A percentile compares a stretch with the other conserved stretches of the same genome.
Evolutionary conservation across 2,329 filamentous ascomycete genomes (phyloP).

Genomic region (Fusarium armeniacum): DNA sequence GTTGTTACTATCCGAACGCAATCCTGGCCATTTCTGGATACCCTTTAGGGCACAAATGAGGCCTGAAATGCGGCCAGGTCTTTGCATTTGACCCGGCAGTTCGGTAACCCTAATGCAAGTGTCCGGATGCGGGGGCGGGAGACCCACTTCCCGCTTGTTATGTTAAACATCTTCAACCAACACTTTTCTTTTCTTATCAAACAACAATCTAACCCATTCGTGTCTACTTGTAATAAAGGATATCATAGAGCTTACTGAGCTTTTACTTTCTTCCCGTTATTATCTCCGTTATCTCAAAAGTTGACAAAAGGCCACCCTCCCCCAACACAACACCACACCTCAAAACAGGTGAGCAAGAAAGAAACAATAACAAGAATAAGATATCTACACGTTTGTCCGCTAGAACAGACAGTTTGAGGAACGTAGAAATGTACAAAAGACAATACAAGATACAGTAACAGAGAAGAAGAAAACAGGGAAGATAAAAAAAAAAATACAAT

Average conservation of each 20-base stretch:
- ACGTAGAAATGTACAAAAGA: background rate
- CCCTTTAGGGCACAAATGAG: constrained; percentile 23
- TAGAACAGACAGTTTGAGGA: background rate
- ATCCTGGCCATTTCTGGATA: constrained; percentile 14
- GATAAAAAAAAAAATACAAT: background rate
- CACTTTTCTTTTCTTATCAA: background rate
- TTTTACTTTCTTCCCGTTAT: background rate
- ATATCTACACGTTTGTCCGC: background rate
- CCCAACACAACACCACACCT: background rate
- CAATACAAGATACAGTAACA: background rate
- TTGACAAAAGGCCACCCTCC: constrained; percentile 12
- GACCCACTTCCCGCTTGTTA: constrained; percentile 25
- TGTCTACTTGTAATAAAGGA: background rate
- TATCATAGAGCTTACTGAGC: background rate
- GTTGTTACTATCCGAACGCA: background rate
- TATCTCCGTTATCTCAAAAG: background rate
- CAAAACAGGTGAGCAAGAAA: background rate
- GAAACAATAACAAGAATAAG: background rate
- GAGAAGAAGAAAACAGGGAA: background rate
- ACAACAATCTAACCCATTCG: background rate
- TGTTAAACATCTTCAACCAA: background rate
- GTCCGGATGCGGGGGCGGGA: constrained; percentile 16
- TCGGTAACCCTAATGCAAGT: constrained; percentile 32
- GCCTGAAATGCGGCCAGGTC: constrained; percentile 22
- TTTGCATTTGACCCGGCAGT: constrained; percentile 23